Evolutionary conservation across 2,329 filamentous ascomycete genomes (phyloP).

Genomic region (Chaetomium strumarium): DNA sequence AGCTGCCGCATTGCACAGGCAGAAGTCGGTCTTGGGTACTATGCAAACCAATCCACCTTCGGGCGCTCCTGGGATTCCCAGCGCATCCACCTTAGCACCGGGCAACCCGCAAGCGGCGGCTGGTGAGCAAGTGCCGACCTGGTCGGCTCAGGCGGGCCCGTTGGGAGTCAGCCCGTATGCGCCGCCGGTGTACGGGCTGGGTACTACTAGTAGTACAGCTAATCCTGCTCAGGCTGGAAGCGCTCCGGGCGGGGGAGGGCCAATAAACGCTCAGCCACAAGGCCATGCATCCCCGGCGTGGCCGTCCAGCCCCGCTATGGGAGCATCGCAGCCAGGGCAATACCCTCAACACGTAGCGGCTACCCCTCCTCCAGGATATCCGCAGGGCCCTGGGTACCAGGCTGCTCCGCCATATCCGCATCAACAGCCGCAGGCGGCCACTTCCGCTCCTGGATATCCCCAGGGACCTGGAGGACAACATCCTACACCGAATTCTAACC

Average conservation of each 20-base stretch:
- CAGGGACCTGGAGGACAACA: neutral
- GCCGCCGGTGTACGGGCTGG: neutral
- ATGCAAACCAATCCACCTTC: slow-evolving; percentile 1
- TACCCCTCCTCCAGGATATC: neutral
- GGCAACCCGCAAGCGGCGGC: neutral
- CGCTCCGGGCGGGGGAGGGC: neutral
- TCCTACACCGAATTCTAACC: neutral
- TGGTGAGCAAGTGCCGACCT: neutral
- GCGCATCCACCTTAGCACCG: neutral
- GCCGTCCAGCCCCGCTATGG: neutral
- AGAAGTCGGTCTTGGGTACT: slow-evolving; percentile 3
- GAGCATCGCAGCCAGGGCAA: neutral
- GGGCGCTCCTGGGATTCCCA: neutral
- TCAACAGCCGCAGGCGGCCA: neutral
- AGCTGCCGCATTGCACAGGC: slow-evolving; percentile 13
- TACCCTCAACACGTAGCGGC: neutral
- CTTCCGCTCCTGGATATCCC: neutral
- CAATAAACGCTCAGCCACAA: neutral
- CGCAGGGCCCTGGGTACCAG: neutral
- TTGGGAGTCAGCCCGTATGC: neutral
- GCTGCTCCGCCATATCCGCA: neutral
- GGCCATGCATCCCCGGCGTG: neutral
- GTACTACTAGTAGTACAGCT: neutral
- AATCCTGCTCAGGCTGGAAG: neutral
- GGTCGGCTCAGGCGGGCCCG: neutral